Percentiles rank a stretch among this genome's conserved stretches.
phyloP scores from a whole-genome alignment of 176 grass and related monocot genomes.

The Olyra latifolia region DNA sequence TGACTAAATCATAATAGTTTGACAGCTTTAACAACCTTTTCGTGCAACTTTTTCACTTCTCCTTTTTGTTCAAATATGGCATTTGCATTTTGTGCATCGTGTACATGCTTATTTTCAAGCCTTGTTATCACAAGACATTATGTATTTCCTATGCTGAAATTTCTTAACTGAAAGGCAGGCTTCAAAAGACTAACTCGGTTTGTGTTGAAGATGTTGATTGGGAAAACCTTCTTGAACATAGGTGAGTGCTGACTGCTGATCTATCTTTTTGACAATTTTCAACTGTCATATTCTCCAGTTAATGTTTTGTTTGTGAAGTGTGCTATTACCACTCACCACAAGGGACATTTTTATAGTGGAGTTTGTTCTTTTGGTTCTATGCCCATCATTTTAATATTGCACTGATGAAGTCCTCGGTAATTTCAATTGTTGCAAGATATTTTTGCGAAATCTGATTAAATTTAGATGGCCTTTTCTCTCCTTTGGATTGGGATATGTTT shows the following conservation, averaged over 20 bases:
- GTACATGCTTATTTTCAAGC: neutral
- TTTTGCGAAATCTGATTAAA: neutral
- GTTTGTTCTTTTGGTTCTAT: conserved; percentile 12
- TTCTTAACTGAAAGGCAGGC: conserved; percentile 44
- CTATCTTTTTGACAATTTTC: conserved; percentile 15
- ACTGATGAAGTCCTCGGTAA: neutral
- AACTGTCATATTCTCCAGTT: neutral
- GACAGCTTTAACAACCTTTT: neutral
- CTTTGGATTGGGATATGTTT: neutral
- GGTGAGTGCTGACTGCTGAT: conserved; percentile 39
- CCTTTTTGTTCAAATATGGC: neutral
- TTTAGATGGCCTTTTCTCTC: neutral
- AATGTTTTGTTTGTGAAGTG: neutral
- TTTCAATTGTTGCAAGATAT: neutral
- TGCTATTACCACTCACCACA: too few species aligned
- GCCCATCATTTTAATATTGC: neutral
- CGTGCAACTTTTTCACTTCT: neutral
- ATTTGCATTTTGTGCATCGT: neutral
- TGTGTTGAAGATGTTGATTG: conserved; percentile 87
- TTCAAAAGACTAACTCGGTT: conserved; percentile 56
- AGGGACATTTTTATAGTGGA: too few species aligned
- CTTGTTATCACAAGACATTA: neutral
- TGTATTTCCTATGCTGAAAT: conserved; percentile 21
- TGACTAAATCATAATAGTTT: neutral
- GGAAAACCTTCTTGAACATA: conserved; percentile 80